Evolutionary conservation across 139 green algal species (phyloP).

Genomic region (Picochlorum sp.): DNA sequence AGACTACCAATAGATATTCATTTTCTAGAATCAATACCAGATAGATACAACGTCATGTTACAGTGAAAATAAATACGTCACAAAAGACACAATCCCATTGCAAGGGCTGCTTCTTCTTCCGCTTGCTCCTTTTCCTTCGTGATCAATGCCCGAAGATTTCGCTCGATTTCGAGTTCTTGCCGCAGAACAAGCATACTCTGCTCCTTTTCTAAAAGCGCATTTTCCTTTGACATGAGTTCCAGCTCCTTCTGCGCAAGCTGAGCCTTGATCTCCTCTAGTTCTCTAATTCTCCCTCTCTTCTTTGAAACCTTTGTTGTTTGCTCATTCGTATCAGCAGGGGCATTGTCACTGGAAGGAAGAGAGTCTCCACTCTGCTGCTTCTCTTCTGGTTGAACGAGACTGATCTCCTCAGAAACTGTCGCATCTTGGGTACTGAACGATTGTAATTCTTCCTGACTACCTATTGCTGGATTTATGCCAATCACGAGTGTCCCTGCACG

Average conservation of each 20-base stretch:
- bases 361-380: no score
- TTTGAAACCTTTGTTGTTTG: not conserved
- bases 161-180: constrained; percentile 78
- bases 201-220: constrained; percentile 71
- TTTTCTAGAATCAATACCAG: not conserved
- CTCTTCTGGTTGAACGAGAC: no score
- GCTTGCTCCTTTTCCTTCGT: constrained; percentile 83
- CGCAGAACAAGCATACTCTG: constrained; percentile 65
- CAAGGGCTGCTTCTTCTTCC: constrained; percentile 76
- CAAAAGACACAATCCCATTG: constrained; percentile 70
- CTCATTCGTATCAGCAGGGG: no score
- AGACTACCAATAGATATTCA: not conserved
- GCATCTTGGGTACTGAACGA: no score
- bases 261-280: constrained; percentile 66
- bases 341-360: no score
- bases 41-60: not conserved
- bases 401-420: no score
- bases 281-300: constrained; percentile 50
- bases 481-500: no score
- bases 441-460: no score
- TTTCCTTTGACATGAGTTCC: constrained; percentile 65
- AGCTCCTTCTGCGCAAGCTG: constrained; percentile 75
- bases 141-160: constrained; percentile 71
- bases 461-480: no score
- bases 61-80: not conserved